Conservation (phyloP, 306 rosid species). For the Castanopsis chinensis region DNA sequence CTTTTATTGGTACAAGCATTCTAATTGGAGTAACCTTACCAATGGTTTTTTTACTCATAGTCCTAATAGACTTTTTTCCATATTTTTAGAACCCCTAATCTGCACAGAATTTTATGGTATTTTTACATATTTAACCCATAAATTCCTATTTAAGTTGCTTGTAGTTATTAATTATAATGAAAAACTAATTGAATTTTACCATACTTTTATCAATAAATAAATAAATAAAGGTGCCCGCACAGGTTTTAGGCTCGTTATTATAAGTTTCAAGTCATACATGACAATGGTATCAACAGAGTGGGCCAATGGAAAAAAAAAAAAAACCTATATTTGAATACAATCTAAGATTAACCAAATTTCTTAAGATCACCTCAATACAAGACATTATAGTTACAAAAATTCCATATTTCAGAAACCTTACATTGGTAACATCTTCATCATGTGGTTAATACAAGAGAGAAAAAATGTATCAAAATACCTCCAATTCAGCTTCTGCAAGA, state of each 20-base stretch:
- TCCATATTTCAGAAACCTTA: constrained; percentile 6
- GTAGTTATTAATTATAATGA: no score
- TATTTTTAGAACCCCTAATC: no score
- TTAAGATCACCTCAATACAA: neutral
- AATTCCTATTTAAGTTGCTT: no score
- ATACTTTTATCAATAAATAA: no score
- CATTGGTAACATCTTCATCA: neutral
- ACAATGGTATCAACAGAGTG: neutral
- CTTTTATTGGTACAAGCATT: no score
- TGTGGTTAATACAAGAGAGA: constrained; percentile 12
- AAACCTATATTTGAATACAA: neutral
- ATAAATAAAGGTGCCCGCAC: no score
- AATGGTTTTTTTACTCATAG: no score
- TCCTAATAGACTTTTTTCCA: no score
- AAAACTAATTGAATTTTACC: no score
- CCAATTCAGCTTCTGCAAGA: constrained; percentile 99
- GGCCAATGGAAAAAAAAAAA: neutral
- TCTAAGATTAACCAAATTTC: neutral
- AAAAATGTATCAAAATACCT: constrained; percentile 48
- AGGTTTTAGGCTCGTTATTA: neutral
- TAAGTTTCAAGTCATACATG: neutral
- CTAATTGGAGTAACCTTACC: no score
- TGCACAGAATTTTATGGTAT: no score
- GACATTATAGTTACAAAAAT: neutral
- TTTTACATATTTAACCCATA: no score